These are phyloP conservation scores for Clonostachys byssicola DNA, from an alignment of 2,329 filamentous ascomycete species.

Conservation along the genomic window DNA sequence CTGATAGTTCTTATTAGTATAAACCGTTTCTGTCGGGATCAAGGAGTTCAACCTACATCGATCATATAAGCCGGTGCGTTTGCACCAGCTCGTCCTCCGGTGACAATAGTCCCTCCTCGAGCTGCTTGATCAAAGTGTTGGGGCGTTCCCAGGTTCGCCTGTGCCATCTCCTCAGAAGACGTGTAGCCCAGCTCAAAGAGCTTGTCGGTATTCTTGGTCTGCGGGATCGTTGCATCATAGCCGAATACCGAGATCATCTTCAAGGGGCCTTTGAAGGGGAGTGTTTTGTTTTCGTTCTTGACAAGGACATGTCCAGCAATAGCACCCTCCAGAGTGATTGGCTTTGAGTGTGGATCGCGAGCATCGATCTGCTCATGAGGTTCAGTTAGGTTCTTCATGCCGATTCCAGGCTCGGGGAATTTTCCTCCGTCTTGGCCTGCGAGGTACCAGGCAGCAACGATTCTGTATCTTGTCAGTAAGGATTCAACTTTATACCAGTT, in stretches of 20 bases:
- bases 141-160: constrained; percentile 34
- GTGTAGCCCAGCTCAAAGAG: constrained; percentile 41
- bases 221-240: constrained; percentile 54
- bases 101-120: constrained; percentile 44
- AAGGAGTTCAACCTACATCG: constrained; percentile 25
- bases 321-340: constrained; percentile 44
- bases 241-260: constrained; percentile 55
- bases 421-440: constrained; percentile 42
- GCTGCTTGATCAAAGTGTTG: constrained; percentile 43
- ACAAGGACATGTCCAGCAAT: constrained; percentile 68
- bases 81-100: constrained; percentile 46
- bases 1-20: constrained; percentile 23
- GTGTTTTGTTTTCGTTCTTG: constrained; percentile 62
- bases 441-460: constrained; percentile 58
- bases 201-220: constrained; percentile 42
- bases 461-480: constrained; percentile 37
- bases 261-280: constrained; percentile 59
- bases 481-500: not conserved
- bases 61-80: constrained; percentile 44
- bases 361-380: constrained; percentile 44
- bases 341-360: constrained; percentile 36
- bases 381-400: constrained; percentile 57
- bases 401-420: constrained; percentile 39
- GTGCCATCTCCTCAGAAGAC: constrained; percentile 38
- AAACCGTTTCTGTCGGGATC: constrained; percentile 6